Conservation (phyloP, 768 basidiomycete species). For the Coprinopsis cinerea region DNA sequence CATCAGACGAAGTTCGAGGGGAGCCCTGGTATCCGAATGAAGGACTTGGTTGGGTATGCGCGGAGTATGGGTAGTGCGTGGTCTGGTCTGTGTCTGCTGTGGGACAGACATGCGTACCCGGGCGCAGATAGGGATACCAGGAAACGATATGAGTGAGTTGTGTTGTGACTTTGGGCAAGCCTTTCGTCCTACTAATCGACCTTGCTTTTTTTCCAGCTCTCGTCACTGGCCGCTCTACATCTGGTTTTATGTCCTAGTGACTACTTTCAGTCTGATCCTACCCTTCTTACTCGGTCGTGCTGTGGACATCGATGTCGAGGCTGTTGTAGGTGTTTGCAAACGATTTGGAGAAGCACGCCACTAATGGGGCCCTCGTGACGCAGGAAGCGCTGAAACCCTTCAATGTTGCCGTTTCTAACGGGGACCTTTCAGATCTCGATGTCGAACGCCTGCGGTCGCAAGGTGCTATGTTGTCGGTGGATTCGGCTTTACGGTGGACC, state of each 20-base stretch:
- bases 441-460: constrained; percentile 21
- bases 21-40: constrained; percentile 28
- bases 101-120: constrained; percentile 27
- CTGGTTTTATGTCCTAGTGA: constrained; percentile 29
- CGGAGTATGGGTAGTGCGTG: constrained; percentile 24
- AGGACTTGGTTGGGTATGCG: constrained; percentile 29
- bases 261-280: constrained; percentile 21
- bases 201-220: constrained; percentile 17
- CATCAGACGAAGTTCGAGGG: constrained; percentile 29
- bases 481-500: background rate
- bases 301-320: constrained; percentile 25
- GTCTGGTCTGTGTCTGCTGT: constrained; percentile 28
- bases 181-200: background rate
- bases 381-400: constrained; percentile 19
- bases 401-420: constrained; percentile 31
- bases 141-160: constrained; percentile 31
- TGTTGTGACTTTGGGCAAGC: background rate
- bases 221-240: constrained; percentile 34
- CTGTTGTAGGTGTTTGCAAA: too few relatives aligned
- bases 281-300: constrained; percentile 34
- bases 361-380: background rate
- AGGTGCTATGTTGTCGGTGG: background rate
- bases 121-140: constrained; percentile 28
- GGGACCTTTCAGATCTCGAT: constrained; percentile 28
- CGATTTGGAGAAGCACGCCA: too few relatives aligned